phyloP scores from a whole-genome alignment of 2,329 filamentous ascomycete species.

The Botrytis deweyae region DNA sequence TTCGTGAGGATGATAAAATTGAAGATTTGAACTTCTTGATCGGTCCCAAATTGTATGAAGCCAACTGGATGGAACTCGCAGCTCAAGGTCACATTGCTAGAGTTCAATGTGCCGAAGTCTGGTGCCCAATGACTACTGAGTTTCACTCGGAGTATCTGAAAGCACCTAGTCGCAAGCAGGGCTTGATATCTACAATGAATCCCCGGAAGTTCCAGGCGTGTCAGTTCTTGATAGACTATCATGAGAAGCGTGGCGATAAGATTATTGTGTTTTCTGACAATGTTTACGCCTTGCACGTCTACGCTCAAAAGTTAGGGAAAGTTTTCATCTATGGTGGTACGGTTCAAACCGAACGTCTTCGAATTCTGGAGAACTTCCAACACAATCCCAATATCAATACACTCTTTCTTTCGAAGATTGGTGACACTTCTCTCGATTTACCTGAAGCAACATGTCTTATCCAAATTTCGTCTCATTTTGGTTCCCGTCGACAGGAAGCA shows the following conservation, averaged over 20 bases:
- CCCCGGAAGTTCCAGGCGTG: constrained; percentile 95
- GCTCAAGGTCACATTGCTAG: constrained; percentile 96
- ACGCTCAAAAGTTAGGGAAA: constrained; percentile 80
- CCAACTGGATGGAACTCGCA: constrained; percentile 98
- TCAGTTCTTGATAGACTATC: constrained; percentile 97
- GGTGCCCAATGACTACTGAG: constrained; percentile 98
- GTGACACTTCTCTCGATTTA: constrained; percentile 94
- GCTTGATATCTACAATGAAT: constrained; percentile 91
- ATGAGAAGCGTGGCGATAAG: constrained; percentile 92
- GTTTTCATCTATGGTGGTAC: constrained; percentile 92
- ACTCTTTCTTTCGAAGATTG: constrained; percentile 95
- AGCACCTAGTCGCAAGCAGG: constrained; percentile 64
- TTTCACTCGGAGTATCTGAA: constrained; percentile 94
- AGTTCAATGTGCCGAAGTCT: constrained; percentile 97
- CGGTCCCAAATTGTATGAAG: constrained; percentile 94
- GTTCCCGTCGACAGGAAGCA: constrained; percentile 93
- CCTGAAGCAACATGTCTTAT: constrained; percentile 96
- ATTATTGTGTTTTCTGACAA: constrained; percentile 99
- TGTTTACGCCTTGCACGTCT: constrained; percentile 84
- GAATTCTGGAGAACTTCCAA: constrained; percentile 91
- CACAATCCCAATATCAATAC: constrained; percentile 88
- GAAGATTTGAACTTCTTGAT: constrained; percentile 96
- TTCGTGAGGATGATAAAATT: constrained; percentile 98
- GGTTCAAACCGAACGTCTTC: constrained; percentile 74
- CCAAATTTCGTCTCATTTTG: constrained; percentile 96